Evolutionary conservation across 495 filamentous ascomycete species (phyloP), one percentile per base, ranked within the genome.

Genomic region (Annulohypoxylon maeteangense): DNA sequence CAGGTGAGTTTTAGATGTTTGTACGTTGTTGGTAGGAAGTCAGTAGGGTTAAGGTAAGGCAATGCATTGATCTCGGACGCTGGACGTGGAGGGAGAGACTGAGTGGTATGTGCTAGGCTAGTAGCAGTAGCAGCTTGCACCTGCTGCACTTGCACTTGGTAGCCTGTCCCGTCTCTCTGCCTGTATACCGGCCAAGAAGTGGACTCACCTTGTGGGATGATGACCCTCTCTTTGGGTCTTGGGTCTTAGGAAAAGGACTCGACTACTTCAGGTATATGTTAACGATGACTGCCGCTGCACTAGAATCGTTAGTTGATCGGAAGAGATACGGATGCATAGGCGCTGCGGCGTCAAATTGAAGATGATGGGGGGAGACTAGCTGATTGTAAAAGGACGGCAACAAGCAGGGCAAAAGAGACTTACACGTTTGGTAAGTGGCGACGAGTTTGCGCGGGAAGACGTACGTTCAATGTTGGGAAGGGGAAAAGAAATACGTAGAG

Each of bases 201-300:
- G 70, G 65, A 73, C 70, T 73, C 65, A 73, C 70, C 70, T 73
- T 66, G 50, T 73, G 70, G 65, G 65, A 69, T 69, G 70, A 69
- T 61, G 70, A 60, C 31, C 42, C 48, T 57, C 47, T 51, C 47
- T 25, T 25, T 25, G 6, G 18, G 16, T 47, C 42, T 47, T 20
- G 16, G 16, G 0, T 25, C 20, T 23, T 22, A 22, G 20, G 29
- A 47, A 62, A 48, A 55, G 45, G 59, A 68, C 61, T 69, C 62
- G 62, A 63, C 59, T 62, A 50, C 62, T 53, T 65, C 65, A 59
- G 32, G 64, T 67, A 53, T 44, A 59, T 64, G 47, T 72, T 68
- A 34, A 53, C 23, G 69, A 53, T 67, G 50, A 38, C 55, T 65
- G 48, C 38, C 47, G 60, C 54, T 1, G 53, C 64, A 65, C 63